Base-by-base conservation (phyloP, 2,329 filamentous ascomycete genomes). In the Coniochaeta sp. region DNA sequence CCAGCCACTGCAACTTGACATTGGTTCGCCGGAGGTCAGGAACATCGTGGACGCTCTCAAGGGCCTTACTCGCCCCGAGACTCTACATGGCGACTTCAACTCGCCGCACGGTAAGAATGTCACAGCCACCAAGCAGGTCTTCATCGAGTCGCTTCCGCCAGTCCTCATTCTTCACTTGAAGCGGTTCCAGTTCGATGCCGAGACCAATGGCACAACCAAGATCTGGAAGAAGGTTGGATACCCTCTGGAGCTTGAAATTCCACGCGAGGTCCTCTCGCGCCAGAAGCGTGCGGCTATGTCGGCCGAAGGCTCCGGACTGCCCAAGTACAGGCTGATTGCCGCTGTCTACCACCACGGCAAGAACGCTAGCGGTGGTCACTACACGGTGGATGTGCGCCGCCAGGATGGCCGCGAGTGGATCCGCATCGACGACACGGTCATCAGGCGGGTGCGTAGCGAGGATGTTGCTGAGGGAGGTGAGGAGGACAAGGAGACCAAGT, bases 151-250 rank as follows among this genome's bases (percentile, higher is more conserved):
- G 1, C 75, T 97, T 14, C 94, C 94, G 1, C 89, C 91, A 1
- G 89, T 97, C 4, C 79, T 99, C 12, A 95, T 97, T 51, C 79
- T 99, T 8, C 94, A 99, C 64, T 78, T 99, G 38, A 99, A 99
- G 73, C 89, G 94, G 42, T 99, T 99, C 76, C 90, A 96, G 62
- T 97, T 96, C 61, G 91, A 97, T 62, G 89, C 85, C 55, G 82
- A 86, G 53, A 88, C 86, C 6, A 75, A 74, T 42, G 91, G 91
- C 22, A 95, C 91, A 0, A 87, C 96, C 63, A 99, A 99, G 76
- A 95, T 97, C 57, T 96, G 92, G 89, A 99, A 97, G 75, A 95
- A 92, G 73, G 79, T 99, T 53, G 92, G 91, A 18, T 99, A 99
- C 63, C 94, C 94, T 0, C 75, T 99, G 26, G 91, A 97, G 63